A percentile compares a stretch with the other conserved stretches of the same genome.
Evolutionary conservation across 2,329 filamentous ascomycete species (phyloP).

Genomic region (Ceratocystiopsis brevicomis): DNA sequence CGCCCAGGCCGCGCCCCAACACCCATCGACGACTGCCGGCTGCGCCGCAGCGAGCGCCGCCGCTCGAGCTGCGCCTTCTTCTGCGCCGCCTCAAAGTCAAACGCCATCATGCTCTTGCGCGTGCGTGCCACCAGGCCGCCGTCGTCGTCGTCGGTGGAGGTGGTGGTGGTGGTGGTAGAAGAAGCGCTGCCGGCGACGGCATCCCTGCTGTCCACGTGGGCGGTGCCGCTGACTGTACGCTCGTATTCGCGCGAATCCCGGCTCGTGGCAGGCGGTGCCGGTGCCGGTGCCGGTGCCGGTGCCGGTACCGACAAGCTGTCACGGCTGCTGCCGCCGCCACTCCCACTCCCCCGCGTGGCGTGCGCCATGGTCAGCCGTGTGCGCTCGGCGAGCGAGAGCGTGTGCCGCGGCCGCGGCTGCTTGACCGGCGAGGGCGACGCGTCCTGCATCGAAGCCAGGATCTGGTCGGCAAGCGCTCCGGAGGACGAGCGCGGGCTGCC

Average conservation of each 20-base stretch:
- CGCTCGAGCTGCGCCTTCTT: constrained; percentile 42
- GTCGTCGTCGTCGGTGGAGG: constrained; percentile 13
- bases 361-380: constrained; percentile 66
- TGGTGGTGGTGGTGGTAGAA: constrained; percentile 1
- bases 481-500: constrained; percentile 19
- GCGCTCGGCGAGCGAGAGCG: constrained; percentile 52
- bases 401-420: constrained; percentile 26
- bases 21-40: constrained; percentile 1
- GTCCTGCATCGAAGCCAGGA: constrained; percentile 33
- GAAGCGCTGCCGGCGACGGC: neutral
- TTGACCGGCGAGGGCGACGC: constrained; percentile 40
- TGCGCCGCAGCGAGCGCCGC: constrained; percentile 28
- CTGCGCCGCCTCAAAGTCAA: constrained; percentile 40
- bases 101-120: constrained; percentile 40
- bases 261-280: no score
- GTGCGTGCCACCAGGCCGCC: constrained; percentile 39
- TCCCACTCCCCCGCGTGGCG: constrained; percentile 21
- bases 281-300: no score
- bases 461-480: constrained; percentile 35
- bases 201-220: no score
- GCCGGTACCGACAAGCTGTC: no score
- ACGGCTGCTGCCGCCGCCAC: no score
- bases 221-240: no score
- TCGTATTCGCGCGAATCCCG: no score
- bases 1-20: no score